Evolutionary conservation across 2,329 filamentous ascomycete genomes (phyloP).

Genomic region (Neofusicoccum parvum): DNA sequence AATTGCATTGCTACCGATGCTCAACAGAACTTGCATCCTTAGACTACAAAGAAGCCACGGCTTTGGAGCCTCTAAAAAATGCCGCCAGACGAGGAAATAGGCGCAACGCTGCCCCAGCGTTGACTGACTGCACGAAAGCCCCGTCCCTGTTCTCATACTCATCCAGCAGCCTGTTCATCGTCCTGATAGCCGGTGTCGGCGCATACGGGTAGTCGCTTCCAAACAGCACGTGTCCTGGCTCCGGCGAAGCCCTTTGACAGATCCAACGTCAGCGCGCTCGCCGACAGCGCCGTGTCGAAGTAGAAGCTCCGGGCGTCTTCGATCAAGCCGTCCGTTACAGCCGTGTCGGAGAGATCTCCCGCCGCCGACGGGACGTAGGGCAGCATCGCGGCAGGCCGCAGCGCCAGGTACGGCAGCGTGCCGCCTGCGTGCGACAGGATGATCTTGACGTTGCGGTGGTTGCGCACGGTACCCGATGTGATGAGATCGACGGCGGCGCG

Average conservation of each 20-base stretch:
- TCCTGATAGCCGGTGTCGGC: slow-evolving; percentile 22
- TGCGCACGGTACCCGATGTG: slow-evolving; percentile 32
- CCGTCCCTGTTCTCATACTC: background rate
- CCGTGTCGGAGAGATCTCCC: no score
- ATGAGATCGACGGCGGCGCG: slow-evolving; percentile 50
- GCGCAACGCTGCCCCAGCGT: no score
- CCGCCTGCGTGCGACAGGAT: slow-evolving; percentile 53
- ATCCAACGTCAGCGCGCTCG: slow-evolving; percentile 30
- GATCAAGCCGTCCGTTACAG: background rate
- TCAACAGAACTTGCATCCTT: no score
- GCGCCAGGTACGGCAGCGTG: slow-evolving; percentile 44
- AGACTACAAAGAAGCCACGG: no score
- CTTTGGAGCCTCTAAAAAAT: no score
- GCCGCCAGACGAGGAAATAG: no score
- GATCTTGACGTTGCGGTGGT: slow-evolving; percentile 45
- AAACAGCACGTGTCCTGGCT: slow-evolving; percentile 34
- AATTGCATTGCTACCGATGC: no score
- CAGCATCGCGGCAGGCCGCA: no score
- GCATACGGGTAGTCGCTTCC: slow-evolving; percentile 43
- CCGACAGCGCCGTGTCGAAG: slow-evolving; percentile 41
- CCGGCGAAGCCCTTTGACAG: slow-evolving; percentile 33
- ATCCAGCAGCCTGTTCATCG: background rate
- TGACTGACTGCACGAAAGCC: no score
- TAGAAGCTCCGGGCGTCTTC: slow-evolving; percentile 32
- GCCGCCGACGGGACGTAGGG: no score